Conservation (phyloP, 192 early-diverging fungal genomes). For the Entomortierella lignicola region DNA sequence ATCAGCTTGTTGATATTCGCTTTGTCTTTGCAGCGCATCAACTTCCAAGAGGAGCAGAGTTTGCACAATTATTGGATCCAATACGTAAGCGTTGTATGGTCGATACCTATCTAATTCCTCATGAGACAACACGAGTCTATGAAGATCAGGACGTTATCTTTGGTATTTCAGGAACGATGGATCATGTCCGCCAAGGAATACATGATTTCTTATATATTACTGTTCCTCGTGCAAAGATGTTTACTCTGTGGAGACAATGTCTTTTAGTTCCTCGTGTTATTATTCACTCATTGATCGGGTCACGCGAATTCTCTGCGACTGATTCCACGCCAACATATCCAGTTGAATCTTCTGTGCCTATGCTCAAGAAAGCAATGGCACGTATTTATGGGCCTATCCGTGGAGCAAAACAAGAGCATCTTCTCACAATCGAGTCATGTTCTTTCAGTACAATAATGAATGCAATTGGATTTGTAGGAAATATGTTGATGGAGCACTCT, state of each 20-base stretch:
- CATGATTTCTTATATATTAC: slow-evolving; percentile 13
- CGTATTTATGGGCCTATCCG: slow-evolving; percentile 10
- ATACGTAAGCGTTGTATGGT: neutral
- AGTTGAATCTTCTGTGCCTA: slow-evolving; percentile 8
- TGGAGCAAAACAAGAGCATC: slow-evolving; percentile 7
- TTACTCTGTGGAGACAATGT: slow-evolving; percentile 12
- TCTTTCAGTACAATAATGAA: slow-evolving; percentile 7
- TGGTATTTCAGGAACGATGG: slow-evolving; percentile 20
- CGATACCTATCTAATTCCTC: slow-evolving; percentile 37
- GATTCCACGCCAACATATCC: neutral
- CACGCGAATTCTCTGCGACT: neutral
- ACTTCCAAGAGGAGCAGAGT: slow-evolving; percentile 21
- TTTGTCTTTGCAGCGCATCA: slow-evolving; percentile 29
- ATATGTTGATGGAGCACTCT: neutral
- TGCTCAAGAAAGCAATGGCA: neutral
- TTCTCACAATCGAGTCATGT: slow-evolving; percentile 17
- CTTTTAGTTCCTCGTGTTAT: slow-evolving; percentile 18
- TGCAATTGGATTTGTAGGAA: slow-evolving; percentile 4
- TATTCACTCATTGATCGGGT: neutral
- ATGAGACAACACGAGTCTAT: neutral
- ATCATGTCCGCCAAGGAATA: slow-evolving; percentile 12
- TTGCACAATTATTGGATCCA: neutral
- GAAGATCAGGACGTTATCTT: slow-evolving; percentile 23
- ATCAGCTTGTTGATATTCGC: slow-evolving; percentile 14
- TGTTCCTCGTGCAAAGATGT: neutral